Evolutionary conservation across 306 rosid genomes (phyloP), one percentile per base, ranked within the genome.

Genomic region (Quillaja saponaria): DNA sequence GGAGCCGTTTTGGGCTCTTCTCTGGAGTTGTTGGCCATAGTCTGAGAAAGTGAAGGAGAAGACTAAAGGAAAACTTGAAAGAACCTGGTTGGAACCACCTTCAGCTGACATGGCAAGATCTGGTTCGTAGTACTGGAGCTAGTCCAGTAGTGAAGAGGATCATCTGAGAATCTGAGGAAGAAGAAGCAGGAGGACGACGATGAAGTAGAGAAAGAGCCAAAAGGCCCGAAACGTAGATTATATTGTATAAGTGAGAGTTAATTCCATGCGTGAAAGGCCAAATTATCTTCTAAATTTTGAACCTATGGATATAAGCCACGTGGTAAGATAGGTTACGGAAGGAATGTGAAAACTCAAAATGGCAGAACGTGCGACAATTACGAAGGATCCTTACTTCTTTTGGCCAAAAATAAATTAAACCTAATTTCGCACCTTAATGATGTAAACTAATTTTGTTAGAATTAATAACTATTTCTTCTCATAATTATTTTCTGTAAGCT

Each of bases 1-100:
- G 95, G 96, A 63, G 84, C 96, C 25, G 83, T 82, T 60, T 78
- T 86, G 48, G 98, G 98, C 73, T 92, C 98, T 73, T 84, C 96
- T 73, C 71, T 85, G 69, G 87, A 64, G 78, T 82, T 85, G 73
- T 74, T 84, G 49, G 92, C 86, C 95, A 90, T 87, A 44, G 18
- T 44, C 58, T 54, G 20, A 19, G 13, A 41, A 42, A 46, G 63
- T 42, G 44, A 53, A 64, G 49, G 49, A 20, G 68, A 67, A 20
- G 68, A 67, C 61, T 13, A 31, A 52, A 45, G 18, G 33, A 61
- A 58, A 35, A 31, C 2, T 25, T 25, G 31, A 25, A 2, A 20
- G 54, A 59, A 18, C 34, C 10, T 6, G 34, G 44, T 42, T 49
- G 61, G 48, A 13, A 38, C 68, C 40, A 13, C 49, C 35, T 1